Evolutionary conservation across 1,284 basidiomycete genomes (phyloP).

Genomic region (Ustilago shanxiensis): DNA sequence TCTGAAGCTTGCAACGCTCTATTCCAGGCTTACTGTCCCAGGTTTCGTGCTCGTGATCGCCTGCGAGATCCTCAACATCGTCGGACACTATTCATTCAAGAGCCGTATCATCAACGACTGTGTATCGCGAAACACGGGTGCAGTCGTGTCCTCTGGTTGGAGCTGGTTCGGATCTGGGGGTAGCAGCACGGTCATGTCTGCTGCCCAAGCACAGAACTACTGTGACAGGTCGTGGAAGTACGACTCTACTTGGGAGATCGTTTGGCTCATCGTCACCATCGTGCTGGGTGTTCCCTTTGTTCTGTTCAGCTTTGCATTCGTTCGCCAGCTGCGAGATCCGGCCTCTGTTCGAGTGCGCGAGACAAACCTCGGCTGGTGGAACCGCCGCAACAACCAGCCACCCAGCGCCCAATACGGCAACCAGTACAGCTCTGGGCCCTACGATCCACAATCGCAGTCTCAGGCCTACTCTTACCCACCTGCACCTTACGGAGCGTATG

Average conservation of each 20-base stretch:
- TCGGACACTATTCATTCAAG: constrained; percentile 55
- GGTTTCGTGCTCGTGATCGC: constrained; percentile 48
- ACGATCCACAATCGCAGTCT: constrained; percentile 46
- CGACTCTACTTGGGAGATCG: constrained; percentile 52
- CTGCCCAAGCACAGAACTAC: constrained; percentile 44
- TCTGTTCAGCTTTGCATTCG: constrained; percentile 60
- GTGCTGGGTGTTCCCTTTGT: constrained; percentile 57
- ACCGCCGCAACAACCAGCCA: constrained; percentile 30
- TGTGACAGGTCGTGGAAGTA: constrained; percentile 51
- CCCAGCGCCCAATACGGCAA: constrained; percentile 42
- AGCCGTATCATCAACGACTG: constrained; percentile 51
- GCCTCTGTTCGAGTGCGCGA: constrained; percentile 38
- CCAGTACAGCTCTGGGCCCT: constrained; percentile 28
- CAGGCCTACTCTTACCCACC: constrained; percentile 49
- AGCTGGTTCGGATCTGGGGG: constrained; percentile 27
- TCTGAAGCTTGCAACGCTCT: constrained; percentile 36
- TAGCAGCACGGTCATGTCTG: constrained; percentile 32
- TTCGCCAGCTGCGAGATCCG: constrained; percentile 55
- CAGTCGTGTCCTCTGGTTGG: constrained; percentile 10
- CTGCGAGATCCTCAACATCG: constrained; percentile 55
- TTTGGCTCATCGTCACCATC: constrained; percentile 57
- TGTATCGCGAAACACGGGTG: constrained; percentile 50
- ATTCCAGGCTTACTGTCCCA: constrained; percentile 39
- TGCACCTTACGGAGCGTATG: constrained; percentile 41
- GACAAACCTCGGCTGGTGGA: constrained; percentile 33